A percentile compares a stretch with the other conserved stretches of the same genome.
Evolutionary conservation across 257 asterid species (phyloP).

Genomic region (Fraxinus cuspidata): DNA sequence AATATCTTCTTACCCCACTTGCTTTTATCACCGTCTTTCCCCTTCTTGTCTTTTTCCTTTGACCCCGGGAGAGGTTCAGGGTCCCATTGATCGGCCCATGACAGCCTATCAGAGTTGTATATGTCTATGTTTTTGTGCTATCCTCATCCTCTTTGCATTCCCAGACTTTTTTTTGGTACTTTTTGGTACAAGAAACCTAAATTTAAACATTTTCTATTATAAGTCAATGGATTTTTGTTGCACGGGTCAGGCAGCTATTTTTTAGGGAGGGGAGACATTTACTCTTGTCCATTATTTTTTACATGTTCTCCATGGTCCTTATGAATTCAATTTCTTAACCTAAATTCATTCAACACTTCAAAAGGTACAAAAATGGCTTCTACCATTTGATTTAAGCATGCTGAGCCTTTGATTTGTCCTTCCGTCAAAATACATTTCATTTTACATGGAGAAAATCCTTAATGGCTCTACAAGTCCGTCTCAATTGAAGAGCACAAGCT

Average conservation of each 20-base stretch:
- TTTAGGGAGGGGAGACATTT: not conserved
- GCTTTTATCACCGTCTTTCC: not conserved
- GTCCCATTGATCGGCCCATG: constrained; percentile 22
- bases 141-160: not conserved
- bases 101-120: not conserved
- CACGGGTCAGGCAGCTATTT: not conserved
- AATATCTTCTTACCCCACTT: not conserved
- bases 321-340: not conserved
- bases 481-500: no score
- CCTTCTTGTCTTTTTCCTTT: not conserved
- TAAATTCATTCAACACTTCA: not conserved
- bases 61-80: not conserved
- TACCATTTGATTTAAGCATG: not conserved
- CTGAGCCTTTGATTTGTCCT: not conserved
- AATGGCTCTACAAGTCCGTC: no score
- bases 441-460: not conserved
- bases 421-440: not conserved
- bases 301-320: not conserved
- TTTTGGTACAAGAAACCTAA: not conserved
- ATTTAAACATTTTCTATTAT: not conserved
- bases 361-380: not conserved
- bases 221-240: not conserved
- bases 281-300: not conserved
- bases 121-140: not conserved
- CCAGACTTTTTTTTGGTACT: not conserved